Conservation (phyloP, 163 green algal genomes). For the Scenedesmus sp. region DNA sequence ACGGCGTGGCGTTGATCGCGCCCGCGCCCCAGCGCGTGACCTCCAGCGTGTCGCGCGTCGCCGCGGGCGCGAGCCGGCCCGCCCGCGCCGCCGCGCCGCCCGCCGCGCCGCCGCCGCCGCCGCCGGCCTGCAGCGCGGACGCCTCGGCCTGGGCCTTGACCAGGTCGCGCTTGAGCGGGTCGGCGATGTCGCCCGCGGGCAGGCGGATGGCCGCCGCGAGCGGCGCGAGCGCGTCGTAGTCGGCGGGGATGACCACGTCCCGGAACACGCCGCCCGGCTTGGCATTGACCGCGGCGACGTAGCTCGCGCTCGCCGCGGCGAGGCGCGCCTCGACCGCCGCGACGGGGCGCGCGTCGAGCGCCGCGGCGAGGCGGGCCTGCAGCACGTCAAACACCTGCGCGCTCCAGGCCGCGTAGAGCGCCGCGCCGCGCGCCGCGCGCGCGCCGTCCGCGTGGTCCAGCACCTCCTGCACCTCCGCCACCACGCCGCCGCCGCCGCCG, state of each 20-base stretch:
- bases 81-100: not conserved
- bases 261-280: slow-evolving; percentile 41
- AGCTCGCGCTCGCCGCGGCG: slow-evolving; percentile 16
- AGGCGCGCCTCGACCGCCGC: slow-evolving; percentile 32
- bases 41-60: slow-evolving; percentile 7
- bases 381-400: slow-evolving; percentile 37
- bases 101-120: not conserved
- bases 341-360: not conserved
- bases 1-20: slow-evolving; percentile 35
- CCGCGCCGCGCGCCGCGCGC: not conserved
- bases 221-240: slow-evolving; percentile 44
- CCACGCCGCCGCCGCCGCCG: not conserved
- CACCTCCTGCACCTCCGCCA: slow-evolving; percentile 25
- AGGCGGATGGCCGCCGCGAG: slow-evolving; percentile 20
- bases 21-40: slow-evolving; percentile 12
- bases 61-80: not conserved
- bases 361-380: slow-evolving; percentile 25
- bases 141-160: slow-evolving; percentile 46
- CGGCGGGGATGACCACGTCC: slow-evolving; percentile 33
- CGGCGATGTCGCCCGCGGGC: slow-evolving; percentile 34
- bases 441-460: slow-evolving; percentile 12
- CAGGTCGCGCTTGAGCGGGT: slow-evolving; percentile 54
- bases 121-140: not conserved
- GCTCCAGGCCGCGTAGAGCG: slow-evolving; percentile 36
- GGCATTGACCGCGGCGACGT: slow-evolving; percentile 37